Evolutionary conservation across 139 green algal species (phyloP), one percentile per base, ranked within the genome.

Genomic region (Volvox reticuliferus): DNA sequence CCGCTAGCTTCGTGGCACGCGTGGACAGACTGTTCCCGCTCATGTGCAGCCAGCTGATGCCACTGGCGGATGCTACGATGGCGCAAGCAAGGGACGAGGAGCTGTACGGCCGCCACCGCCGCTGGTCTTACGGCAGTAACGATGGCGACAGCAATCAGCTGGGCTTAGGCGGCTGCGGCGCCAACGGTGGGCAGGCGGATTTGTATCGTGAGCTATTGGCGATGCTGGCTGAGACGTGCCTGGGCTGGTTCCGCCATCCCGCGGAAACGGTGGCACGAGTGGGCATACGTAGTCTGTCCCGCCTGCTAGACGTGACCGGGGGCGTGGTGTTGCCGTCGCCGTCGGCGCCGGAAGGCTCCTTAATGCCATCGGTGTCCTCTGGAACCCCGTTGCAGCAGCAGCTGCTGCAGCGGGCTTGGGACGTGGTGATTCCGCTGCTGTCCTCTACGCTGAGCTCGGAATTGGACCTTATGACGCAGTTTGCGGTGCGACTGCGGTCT

Each of bases 21-120:
- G 92, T 92, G 30, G 86, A 91, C 1, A 79, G 91, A 19, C 91
- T 93, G 28, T 94, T 95, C 67, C 90, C 92, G n/a, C 79, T 92
- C 55, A 79, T 95, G 87, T 93, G 87, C 84, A 71, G 76, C 26
- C 92, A 94, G 83, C 88, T 94, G 76, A 44, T 20, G 16, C 62
- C 12, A n/a, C 73, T 91, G n/a, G 68, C 91, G 36, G 55, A 24
- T 37, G 80, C 81, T 13, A 19, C 69, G 18, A 44, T 44, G n/a
- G 83, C 67, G 65, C 24, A 9, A 18, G 82, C 28, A 36, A 16
- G 33, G 28, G 55, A 26, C 33, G 22, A 1, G 16, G 26, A 55
- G 44, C 44, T 55, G 44, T 2, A 20, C 55, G 80, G 82, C 63
- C 22, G 82, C 30, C 82, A 67, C 35, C 82, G 82, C 33, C 84